Conservation (phyloP, 1,284 basidiomycete species). For the Schizopora paradoxa region DNA sequence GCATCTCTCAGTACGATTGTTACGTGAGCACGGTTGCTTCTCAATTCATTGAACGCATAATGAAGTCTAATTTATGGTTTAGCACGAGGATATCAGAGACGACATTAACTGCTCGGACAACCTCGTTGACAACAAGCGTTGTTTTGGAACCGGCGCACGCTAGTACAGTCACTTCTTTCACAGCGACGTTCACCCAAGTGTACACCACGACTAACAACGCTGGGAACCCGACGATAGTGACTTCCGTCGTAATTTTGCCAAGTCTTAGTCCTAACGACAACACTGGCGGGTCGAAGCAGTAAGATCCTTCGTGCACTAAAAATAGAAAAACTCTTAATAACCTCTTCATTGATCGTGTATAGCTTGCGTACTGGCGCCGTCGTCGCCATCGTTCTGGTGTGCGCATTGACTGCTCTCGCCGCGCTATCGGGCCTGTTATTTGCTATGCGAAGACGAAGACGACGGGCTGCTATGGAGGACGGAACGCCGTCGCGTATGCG, state of each 20-base stretch:
- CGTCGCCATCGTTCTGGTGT: slow-evolving; percentile 3
- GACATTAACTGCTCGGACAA: neutral
- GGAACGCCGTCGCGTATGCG: too few relatives aligned
- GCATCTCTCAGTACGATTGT: neutral
- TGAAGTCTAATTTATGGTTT: neutral
- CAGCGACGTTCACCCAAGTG: slow-evolving; percentile 6
- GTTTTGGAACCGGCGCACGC: neutral
- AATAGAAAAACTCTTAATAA: too few relatives aligned
- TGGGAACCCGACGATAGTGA: slow-evolving; percentile 7
- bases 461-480: too few relatives aligned
- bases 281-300: neutral
- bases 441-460: slow-evolving; percentile 5
- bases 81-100: neutral
- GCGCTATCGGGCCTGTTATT: slow-evolving; percentile 11
- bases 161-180: slow-evolving; percentile 3
- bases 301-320: too few relatives aligned
- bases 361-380: slow-evolving; percentile 9
- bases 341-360: too few relatives aligned
- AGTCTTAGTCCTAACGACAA: slow-evolving; percentile 11
- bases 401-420: slow-evolving; percentile 5
- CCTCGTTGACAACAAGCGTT: neutral
- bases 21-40: too few relatives aligned
- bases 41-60: too few relatives aligned
- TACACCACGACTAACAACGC: slow-evolving; percentile 1
- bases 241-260: slow-evolving; percentile 9